Evolutionary conservation across 1,139 yeast species (phyloP).

Genomic region (Suhomyces bokatorum): DNA sequence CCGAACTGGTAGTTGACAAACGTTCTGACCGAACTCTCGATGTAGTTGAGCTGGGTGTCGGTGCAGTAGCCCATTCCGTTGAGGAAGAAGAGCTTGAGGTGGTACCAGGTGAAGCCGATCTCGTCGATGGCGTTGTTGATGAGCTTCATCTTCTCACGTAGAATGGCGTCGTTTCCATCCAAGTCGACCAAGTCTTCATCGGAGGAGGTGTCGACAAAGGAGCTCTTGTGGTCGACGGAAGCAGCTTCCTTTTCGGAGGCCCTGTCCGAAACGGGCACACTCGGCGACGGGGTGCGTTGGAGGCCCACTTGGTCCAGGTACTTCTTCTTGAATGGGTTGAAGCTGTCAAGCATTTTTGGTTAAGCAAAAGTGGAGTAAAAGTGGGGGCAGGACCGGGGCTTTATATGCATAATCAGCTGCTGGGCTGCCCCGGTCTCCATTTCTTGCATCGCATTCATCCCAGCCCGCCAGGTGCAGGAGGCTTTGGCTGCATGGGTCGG

Average conservation of each 20-base stretch:
- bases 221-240: slow-evolving; percentile 6
- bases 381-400: neutral
- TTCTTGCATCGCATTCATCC: too few relatives aligned
- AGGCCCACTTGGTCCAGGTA: neutral
- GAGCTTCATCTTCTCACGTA: slow-evolving; percentile 38
- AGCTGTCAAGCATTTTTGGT: neutral
- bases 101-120: slow-evolving; percentile 53
- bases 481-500: too few relatives aligned
- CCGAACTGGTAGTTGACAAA: slow-evolving; percentile 46
- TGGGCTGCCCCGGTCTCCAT: neutral
- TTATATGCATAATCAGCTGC: neutral
- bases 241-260: slow-evolving; percentile 6
- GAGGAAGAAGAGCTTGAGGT: slow-evolving; percentile 39
- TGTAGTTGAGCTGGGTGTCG: slow-evolving; percentile 55
- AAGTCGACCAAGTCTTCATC: slow-evolving; percentile 21
- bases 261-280: neutral
- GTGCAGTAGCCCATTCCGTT: slow-evolving; percentile 68
- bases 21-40: slow-evolving; percentile 39
- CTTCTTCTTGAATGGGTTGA: neutral
- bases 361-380: neutral
- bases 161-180: slow-evolving; percentile 28
- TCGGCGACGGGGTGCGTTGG: neutral
- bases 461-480: too few relatives aligned
- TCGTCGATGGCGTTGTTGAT: slow-evolving; percentile 52
- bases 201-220: slow-evolving; percentile 9